Conservation (phyloP, 169 alveolate species). For the Plasmodium coatneyi region DNA sequence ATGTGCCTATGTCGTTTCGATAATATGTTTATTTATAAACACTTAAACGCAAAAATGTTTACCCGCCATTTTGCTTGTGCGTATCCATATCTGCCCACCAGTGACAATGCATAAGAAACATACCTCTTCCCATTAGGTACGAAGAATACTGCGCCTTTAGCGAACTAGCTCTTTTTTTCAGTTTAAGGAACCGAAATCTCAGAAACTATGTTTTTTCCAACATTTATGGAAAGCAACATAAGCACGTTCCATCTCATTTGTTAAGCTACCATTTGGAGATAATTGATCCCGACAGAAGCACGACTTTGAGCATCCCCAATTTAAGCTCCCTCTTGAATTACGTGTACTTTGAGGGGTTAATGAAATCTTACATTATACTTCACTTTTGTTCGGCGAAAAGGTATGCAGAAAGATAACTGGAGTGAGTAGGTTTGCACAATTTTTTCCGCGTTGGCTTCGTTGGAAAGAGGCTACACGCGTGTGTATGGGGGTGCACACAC, state of each 20-base stretch:
- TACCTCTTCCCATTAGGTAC: slow-evolving; percentile 18
- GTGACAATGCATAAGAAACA: neutral
- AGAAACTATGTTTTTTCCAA: slow-evolving; percentile 59
- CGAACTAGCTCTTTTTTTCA: slow-evolving; percentile 62
- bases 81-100: neutral
- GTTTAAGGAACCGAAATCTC: slow-evolving; percentile 24
- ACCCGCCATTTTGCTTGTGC: neutral
- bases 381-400: slow-evolving; percentile 21
- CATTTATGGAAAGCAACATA: slow-evolving; percentile 34
- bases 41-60: neutral
- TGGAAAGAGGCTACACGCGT: neutral
- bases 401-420: neutral
- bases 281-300: neutral
- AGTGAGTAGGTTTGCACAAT: neutral
- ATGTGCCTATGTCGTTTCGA: neutral
- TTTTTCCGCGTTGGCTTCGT: neutral
- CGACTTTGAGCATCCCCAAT: neutral
- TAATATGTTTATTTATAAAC: no score
- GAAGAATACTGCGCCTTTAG: slow-evolving; percentile 58
- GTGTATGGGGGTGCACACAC: neutral
- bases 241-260: slow-evolving; percentile 44
- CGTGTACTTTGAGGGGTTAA: slow-evolving; percentile 27
- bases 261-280: slow-evolving; percentile 34
- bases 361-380: slow-evolving; percentile 41
- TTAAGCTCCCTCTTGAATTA: slow-evolving; percentile 4